Percentiles rank a stretch among this genome's conserved stretches.
phyloP scores from a whole-genome alignment of 768 basidiomycete species.

The Mycena venus region DNA sequence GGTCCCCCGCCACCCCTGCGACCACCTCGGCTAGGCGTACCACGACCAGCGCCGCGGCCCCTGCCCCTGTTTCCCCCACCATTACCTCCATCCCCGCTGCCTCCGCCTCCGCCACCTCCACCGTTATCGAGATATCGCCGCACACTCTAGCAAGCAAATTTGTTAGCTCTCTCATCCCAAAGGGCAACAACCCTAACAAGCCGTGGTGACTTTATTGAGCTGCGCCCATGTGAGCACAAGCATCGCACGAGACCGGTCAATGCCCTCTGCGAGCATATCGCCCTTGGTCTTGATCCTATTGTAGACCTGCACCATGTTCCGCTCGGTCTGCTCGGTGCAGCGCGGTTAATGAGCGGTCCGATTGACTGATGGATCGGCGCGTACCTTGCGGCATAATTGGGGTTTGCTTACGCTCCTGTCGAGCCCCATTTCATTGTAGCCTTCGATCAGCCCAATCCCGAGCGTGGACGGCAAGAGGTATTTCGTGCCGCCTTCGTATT shows the following conservation, averaged over 20 bases:
- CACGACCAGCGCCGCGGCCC: conserved; percentile 40
- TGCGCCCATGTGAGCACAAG: conserved; percentile 82
- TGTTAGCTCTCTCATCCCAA: not conserved
- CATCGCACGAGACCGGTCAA: conserved; percentile 94
- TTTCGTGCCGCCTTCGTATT: conserved; percentile 87
- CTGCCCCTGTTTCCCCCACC: conserved; percentile 37
- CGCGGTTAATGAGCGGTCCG: not conserved
- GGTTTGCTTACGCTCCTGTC: conserved; percentile 94
- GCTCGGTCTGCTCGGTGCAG: conserved; percentile 79
- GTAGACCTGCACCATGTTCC: conserved; percentile 95
- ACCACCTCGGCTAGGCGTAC: conserved; percentile 45
- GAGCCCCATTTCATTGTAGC: conserved; percentile 92
- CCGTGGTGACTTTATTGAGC: conserved; percentile 80
- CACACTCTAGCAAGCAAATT: conserved; percentile 65
- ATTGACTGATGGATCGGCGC: conserved; percentile 31
- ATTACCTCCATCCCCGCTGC: conserved; percentile 50
- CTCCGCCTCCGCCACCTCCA: conserved; percentile 49
- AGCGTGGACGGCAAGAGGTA: conserved; percentile 95
- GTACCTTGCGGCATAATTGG: conserved; percentile 90
- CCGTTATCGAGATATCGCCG: conserved; percentile 58
- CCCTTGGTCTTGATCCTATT: conserved; percentile 82
- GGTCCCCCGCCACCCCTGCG: conserved; percentile 54
- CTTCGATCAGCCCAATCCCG: conserved; percentile 94
- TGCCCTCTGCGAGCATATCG: conserved; percentile 84
- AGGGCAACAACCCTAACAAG: conserved; percentile 49